phyloP scores from a whole-genome alignment of 768 basidiomycete species.

The Brasilioporus rufonigricans region DNA sequence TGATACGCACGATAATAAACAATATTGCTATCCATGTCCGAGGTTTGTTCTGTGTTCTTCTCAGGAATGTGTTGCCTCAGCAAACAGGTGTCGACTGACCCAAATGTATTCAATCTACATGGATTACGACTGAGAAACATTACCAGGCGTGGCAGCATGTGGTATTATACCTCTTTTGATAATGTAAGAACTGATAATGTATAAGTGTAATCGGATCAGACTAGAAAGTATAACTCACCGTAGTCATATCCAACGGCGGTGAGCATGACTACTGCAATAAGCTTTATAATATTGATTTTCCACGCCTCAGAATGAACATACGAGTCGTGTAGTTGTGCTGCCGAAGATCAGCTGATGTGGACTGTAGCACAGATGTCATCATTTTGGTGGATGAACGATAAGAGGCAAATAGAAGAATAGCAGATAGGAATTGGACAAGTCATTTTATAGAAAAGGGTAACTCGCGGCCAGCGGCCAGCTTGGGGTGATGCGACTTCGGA shows the following conservation, averaged over 20 bases:
- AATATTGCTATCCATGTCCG: neutral
- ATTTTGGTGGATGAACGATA: neutral
- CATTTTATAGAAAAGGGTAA: too few species aligned
- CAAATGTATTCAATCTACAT: neutral
- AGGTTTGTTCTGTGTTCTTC: neutral
- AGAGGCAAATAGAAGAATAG: too few species aligned
- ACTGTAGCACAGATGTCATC: neutral
- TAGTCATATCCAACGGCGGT: neutral
- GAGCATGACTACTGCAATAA: neutral
- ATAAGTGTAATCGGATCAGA: neutral
- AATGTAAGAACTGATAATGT: slow-evolving; percentile 6
- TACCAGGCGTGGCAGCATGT: neutral
- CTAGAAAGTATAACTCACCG: neutral
- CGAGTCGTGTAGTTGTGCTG: neutral
- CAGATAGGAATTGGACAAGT: too few species aligned
- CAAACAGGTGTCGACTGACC: neutral
- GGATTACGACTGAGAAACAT: neutral
- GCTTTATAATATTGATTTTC: neutral
- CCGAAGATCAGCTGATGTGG: neutral
- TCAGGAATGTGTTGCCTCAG: neutral
- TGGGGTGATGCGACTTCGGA: too few species aligned
- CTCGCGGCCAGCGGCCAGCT: too few species aligned
- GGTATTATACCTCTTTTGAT: slow-evolving; percentile 3
- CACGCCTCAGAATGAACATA: neutral
- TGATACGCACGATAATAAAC: neutral